phyloP scores from a whole-genome alignment of 176 grass and related monocot species.

The Coix lacrymajobi region DNA sequence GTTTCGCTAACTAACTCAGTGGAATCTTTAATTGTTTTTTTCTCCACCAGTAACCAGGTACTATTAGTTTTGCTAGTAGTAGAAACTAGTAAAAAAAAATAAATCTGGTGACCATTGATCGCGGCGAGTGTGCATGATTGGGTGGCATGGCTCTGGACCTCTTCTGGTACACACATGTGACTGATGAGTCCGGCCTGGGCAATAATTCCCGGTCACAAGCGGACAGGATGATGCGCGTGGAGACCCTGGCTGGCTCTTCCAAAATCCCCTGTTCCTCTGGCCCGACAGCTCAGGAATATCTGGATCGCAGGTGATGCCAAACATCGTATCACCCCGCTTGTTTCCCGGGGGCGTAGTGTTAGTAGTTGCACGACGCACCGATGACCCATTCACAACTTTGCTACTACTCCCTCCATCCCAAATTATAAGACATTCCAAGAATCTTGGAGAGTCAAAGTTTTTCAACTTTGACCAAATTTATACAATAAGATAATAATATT shows the following conservation, averaged over 20 bases:
- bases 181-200: background rate
- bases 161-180: background rate
- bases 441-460: too few relatives aligned
- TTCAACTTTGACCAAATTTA: too few relatives aligned
- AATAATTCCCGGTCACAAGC: slow-evolving; percentile 1
- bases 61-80: background rate
- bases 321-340: background rate
- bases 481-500: too few relatives aligned
- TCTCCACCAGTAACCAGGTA: background rate
- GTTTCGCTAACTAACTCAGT: background rate
- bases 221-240: slow-evolving; percentile 15
- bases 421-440: too few relatives aligned
- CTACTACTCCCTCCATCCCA: too few relatives aligned
- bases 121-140: background rate
- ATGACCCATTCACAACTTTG: too few relatives aligned
- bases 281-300: slow-evolving; percentile 1
- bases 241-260: background rate
- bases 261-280: background rate
- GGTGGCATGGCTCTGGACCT: background rate
- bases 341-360: background rate
- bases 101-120: background rate
- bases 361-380: background rate
- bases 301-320: background rate
- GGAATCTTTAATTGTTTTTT: background rate
- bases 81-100: background rate